Base-by-base conservation (phyloP, 2,329 filamentous ascomycete species). In the Waltergamsia citrina region DNA sequence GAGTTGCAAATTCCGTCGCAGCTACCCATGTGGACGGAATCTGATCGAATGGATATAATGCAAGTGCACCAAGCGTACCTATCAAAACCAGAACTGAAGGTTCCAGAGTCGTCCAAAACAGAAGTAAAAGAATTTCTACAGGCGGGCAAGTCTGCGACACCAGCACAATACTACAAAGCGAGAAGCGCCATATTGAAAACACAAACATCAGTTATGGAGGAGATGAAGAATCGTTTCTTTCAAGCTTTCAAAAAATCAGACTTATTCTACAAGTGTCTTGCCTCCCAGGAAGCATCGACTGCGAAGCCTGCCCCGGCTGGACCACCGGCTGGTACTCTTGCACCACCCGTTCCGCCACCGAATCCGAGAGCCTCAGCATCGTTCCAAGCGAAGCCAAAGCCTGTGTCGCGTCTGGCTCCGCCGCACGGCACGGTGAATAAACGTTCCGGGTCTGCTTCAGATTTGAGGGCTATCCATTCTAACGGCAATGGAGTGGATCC, bases 61-160 rank as follows among this genome's bases (percentile, higher is more conserved):
- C 85, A 95, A 49, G 94, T 98, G 39, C 81, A 92, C 46, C 85
- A 94, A 48, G 82, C 81, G 1, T 98, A 98, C 52, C 65, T 98
- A 6, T 79, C 78, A 2, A 85, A 80, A 43, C 71, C 84, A 4
- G 88, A 94, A 50, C 66, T 98, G 9, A 83, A 84, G 41, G 78
- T 94, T 2, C 69, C 84, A 0, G 72, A 78, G 10, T 68, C 76
- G 15, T 79, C 81, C 7, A 80, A 80, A 41, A 67, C 74, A 39
- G 68, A 74, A 10, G 85, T 96, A 7, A 74, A 75, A 39, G 69
- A 74, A 2, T 98, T 96, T 48, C 65, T 98, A 25, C 76, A 76
- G 47, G 78, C 85, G 10, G 88, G 87, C 7, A 80, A 74, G 39
- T 66, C 70, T 34, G 90, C 88, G 10, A 84, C 83, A 2, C 73